A percentile compares a stretch with the other conserved stretches of the same genome.
phyloP scores from a whole-genome alignment of 805 yeast genomes.

The Saturnispora diversa region DNA sequence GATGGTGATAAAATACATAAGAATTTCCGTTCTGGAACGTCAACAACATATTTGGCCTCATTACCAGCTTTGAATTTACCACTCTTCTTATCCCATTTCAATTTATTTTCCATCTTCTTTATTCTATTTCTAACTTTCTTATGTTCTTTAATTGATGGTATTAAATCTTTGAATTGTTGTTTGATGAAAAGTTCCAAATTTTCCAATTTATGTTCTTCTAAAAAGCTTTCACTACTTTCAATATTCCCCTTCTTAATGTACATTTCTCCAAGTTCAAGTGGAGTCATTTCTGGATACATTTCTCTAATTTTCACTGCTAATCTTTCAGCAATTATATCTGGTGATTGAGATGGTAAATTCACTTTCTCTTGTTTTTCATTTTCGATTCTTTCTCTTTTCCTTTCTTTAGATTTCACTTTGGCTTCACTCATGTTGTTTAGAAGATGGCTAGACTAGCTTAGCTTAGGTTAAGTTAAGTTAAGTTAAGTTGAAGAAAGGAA shows the following conservation, averaged over 20 bases:
- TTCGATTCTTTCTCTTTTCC: constrained; percentile 62
- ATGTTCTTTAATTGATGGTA: constrained; percentile 29
- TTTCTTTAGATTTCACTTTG: constrained; percentile 44
- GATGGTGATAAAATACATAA: constrained; percentile 58
- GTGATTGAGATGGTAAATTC: constrained; percentile 43
- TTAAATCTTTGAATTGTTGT: constrained; percentile 39
- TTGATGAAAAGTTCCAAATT: constrained; percentile 49
- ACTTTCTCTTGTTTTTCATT: constrained; percentile 53
- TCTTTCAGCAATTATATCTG: constrained; percentile 59
- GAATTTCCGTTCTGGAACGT: constrained; percentile 33
- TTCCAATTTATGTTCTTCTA: constrained; percentile 43
- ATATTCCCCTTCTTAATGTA: constrained; percentile 49
- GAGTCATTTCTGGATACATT: constrained; percentile 57
- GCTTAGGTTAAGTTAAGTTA: no score
- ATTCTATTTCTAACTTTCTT: constrained; percentile 25
- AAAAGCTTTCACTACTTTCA: constrained; percentile 54
- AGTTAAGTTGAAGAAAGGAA: no score
- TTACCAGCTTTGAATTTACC: constrained; percentile 11
- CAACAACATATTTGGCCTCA: constrained; percentile 13
- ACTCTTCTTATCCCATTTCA: constrained; percentile 25
- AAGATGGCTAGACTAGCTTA: no score
- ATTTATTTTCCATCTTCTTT: constrained; percentile 20
- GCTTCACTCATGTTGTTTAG: constrained; percentile 25
- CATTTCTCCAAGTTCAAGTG: constrained; percentile 64
- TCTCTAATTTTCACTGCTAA: constrained; percentile 54